A percentile compares a stretch with the other conserved stretches of the same genome.
Evolutionary conservation across 768 basidiomycete species (phyloP).

Genomic region (Xanthoconium purpureum): DNA sequence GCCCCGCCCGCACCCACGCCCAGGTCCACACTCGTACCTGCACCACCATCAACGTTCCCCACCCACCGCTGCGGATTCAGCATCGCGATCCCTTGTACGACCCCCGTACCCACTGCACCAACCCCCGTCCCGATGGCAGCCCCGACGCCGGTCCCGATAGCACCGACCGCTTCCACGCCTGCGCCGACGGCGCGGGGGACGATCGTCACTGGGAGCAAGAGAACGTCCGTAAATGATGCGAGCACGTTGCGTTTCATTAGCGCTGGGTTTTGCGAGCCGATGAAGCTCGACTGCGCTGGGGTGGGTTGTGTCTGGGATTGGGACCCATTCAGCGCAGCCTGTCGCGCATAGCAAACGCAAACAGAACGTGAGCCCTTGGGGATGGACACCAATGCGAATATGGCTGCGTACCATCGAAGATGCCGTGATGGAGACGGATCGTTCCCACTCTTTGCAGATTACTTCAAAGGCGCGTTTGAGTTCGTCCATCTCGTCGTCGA

Average conservation of each 20-base stretch:
- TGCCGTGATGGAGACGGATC: constrained; percentile 33
- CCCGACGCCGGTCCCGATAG: constrained; percentile 68
- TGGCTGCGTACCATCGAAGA: constrained; percentile 35
- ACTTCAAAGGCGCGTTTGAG: constrained; percentile 70
- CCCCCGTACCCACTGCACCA: constrained; percentile 58
- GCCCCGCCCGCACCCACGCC: neutral
- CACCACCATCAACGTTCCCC: constrained; percentile 32
- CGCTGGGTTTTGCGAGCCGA: constrained; percentile 84
- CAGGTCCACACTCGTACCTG: neutral
- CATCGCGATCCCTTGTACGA: constrained; percentile 84
- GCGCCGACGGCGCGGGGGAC: constrained; percentile 80
- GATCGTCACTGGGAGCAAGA: constrained; percentile 92
- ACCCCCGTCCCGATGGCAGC: constrained; percentile 54
- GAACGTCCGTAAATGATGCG: constrained; percentile 84
- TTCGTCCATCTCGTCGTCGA: constrained; percentile 88
- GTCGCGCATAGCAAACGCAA: neutral
- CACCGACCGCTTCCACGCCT: constrained; percentile 66
- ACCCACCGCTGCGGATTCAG: constrained; percentile 87
- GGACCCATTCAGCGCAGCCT: constrained; percentile 10
- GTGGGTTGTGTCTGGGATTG: constrained; percentile 1
- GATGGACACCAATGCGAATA: neutral
- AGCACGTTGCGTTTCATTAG: constrained; percentile 90
- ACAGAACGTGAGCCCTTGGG: neutral
- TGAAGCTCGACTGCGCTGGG: constrained; percentile 53
- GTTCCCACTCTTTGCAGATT: constrained; percentile 81